These are phyloP conservation scores for Penicillium sp. DNA, from an alignment of 2,329 filamentous ascomycete genomes.

Conservation along the genomic window DNA sequence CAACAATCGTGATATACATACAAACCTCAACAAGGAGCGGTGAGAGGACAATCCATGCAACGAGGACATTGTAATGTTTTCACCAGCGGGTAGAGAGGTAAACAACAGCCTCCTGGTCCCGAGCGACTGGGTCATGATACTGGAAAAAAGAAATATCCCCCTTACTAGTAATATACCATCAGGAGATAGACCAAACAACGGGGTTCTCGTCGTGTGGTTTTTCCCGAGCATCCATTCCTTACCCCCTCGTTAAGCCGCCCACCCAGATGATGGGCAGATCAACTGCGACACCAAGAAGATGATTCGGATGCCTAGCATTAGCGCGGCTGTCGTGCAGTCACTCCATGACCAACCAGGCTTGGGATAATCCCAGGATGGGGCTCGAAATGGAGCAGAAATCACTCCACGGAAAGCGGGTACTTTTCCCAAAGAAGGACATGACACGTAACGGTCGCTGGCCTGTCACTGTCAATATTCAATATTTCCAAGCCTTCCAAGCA, in stretches of 20 bases:
- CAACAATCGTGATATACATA: background rate
- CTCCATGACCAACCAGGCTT: background rate
- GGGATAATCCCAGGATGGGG: slow-evolving; percentile 10
- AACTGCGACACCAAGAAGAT: background rate
- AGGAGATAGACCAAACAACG: background rate
- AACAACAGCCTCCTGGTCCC: background rate
- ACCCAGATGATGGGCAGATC: background rate
- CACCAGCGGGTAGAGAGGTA: background rate
- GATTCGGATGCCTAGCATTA: background rate
- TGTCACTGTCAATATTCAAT: background rate
- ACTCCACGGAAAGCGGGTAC: slow-evolving; percentile 20
- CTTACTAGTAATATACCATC: background rate
- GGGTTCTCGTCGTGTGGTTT: background rate
- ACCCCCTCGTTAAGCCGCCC: background rate
- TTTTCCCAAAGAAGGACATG: slow-evolving; percentile 37
- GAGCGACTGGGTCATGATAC: background rate
- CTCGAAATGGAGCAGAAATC: slow-evolving; percentile 2
- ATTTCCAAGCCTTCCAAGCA: too few relatives aligned
- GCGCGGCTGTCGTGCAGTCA: background rate
- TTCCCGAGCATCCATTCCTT: slow-evolving; percentile 9
- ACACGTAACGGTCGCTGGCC: slow-evolving; percentile 39
- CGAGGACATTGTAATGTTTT: background rate
- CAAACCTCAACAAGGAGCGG: slow-evolving; percentile 18
- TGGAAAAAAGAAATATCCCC: background rate
- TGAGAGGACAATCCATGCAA: slow-evolving; percentile 13